Evolutionary conservation across 2,329 filamentous ascomycete genomes (phyloP), one percentile per base, ranked within the genome.

Genomic region (Calonectria pseudoturangicola): DNA sequence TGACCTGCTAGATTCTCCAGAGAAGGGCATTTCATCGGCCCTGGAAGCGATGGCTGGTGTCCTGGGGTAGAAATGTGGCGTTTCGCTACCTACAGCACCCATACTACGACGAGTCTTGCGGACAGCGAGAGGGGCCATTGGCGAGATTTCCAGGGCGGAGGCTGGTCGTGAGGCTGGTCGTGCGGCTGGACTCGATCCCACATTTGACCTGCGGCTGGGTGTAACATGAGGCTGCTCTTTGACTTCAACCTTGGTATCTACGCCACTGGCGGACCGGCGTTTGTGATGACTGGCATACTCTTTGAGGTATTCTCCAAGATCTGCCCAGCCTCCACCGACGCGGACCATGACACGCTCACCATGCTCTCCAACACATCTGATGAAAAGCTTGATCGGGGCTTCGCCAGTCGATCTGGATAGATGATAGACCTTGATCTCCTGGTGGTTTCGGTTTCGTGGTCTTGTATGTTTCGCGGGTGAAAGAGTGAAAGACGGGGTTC

Each of bases 321-420:
- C 97, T 16, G 96, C 95, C 97, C 97, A 99, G n/a, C 97, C 97
- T 72, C 97, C 97, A 15, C 97, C 97, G 15, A 99, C 96, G 43
- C 97, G 94, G 9, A 99, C 97, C 97, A 99, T 98, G 73, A 98
- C 95, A 65, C 97, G 92, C 83, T 98, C 95, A 18, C 94, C 95
- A 70, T 92, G 89, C 82, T 98, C 95, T 63, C 97, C 97, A 2
- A 99, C 96, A 2, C 95, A 92, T 18, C 97, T 93, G 66, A 99
- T 96, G 80, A 97, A 98, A 6, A 99, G 90, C 84, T 98, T 98
- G 81, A 98, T 96, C 0, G 97, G 97, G 15, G 95, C 91, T 75
- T 97, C 93, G 70, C 94, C 94, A 43, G 93, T 95, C 21, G 93
- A 92, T 60, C 95, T 92, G 16, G 95, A 95, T 45, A 99, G 90